Evolutionary conservation across 371 early-diverging fungal genomes (phyloP).

Genomic region (Saksenaea oblongispora): DNA sequence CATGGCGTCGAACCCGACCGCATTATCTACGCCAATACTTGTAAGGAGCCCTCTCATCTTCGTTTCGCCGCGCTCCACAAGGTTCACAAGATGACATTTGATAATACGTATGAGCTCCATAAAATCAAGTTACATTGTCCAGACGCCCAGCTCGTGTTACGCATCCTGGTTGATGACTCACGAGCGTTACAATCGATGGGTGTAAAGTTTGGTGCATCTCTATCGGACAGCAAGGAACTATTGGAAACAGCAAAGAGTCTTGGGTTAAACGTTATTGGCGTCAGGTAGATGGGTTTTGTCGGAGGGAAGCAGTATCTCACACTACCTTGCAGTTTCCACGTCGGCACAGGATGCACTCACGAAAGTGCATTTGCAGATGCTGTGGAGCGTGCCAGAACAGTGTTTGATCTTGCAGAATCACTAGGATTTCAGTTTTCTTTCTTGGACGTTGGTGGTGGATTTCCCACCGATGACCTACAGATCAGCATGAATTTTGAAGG

Average conservation of each 20-base stretch:
- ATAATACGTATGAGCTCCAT: constrained; percentile 94
- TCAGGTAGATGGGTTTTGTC: constrained; percentile 43
- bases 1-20: constrained; percentile 78
- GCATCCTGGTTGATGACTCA: constrained; percentile 95
- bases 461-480: constrained; percentile 82
- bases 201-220: constrained; percentile 94
- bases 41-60: constrained; percentile 95
- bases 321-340: constrained; percentile 73
- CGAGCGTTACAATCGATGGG: constrained; percentile 90
- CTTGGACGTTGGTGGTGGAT: constrained; percentile 97
- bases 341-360: constrained; percentile 93
- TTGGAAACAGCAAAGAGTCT: constrained; percentile 79
- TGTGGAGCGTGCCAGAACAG: constrained; percentile 77
- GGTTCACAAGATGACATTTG: constrained; percentile 95
- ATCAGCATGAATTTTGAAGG: constrained; percentile 80
- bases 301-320: background rate
- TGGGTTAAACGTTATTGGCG: constrained; percentile 88
- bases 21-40: constrained; percentile 98
- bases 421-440: constrained; percentile 80
- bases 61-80: constrained; percentile 77
- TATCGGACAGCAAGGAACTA: constrained; percentile 64
- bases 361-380: constrained; percentile 92
- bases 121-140: constrained; percentile 87
- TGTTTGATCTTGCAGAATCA: constrained; percentile 82
- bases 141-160: constrained; percentile 85